Evolutionary conservation across 345 rosid species (phyloP).

Genomic region (Eucalyptus curtisii): DNA sequence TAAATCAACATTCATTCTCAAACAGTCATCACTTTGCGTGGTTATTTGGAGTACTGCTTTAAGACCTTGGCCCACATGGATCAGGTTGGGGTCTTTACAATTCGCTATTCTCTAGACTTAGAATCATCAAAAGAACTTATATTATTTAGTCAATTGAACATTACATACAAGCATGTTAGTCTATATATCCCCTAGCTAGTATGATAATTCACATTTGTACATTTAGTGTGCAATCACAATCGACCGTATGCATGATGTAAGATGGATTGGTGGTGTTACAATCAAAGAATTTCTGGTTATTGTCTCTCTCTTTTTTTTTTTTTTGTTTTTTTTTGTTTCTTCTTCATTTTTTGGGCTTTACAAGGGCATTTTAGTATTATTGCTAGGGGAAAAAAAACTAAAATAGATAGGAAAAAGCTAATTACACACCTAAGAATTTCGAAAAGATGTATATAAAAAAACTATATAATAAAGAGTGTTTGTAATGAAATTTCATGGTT

Average conservation of each 20-base stretch:
- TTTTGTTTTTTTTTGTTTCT: background rate
- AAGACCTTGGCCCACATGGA: background rate
- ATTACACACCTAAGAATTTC: background rate
- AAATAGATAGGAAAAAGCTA: background rate
- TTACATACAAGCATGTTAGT: background rate
- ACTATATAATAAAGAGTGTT: background rate
- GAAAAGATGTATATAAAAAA: background rate
- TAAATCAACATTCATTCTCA: background rate
- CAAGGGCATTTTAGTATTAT: background rate
- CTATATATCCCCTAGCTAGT: background rate
- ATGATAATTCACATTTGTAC: background rate
- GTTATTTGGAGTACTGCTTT: background rate
- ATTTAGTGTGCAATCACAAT: background rate
- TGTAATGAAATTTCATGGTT: background rate
- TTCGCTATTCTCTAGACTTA: background rate
- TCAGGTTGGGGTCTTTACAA: background rate
- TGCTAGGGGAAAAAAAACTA: background rate
- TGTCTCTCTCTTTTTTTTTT: background rate
- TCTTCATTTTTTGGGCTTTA: background rate
- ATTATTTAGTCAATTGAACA: background rate
- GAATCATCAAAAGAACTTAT: background rate
- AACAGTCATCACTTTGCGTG: background rate
- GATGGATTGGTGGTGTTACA: background rate
- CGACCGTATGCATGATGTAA: background rate
- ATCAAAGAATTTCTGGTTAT: background rate